Conservation (phyloP, 148 eudicot genomes). For the Amaranthus cruentus region DNA sequence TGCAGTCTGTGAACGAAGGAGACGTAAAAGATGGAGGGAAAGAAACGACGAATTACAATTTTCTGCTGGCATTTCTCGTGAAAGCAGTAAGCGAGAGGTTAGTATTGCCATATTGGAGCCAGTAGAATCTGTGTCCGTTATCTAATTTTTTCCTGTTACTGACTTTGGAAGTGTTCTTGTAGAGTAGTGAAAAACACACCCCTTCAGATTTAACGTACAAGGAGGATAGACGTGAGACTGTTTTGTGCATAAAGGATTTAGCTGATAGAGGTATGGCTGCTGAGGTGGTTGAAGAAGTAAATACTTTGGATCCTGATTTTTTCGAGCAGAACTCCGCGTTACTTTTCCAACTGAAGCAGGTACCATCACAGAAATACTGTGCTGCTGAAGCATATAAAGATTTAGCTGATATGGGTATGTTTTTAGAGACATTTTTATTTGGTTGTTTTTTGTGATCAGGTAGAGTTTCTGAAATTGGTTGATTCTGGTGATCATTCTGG, state of each 20-base stretch:
- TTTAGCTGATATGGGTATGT: not conserved
- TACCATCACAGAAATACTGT: conserved; percentile 9
- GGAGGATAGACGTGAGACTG: conserved; percentile 55
- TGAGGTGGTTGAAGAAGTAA: conserved; percentile 84
- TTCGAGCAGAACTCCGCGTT: conserved; percentile 54
- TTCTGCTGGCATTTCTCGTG: conserved; percentile 30
- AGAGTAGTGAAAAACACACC: conserved; percentile 35
- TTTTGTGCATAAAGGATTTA: conserved; percentile 74
- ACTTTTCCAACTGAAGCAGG: conserved; percentile 95
- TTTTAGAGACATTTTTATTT: not conserved
- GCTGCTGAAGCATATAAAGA: not conserved
- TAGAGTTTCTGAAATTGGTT: conserved; percentile 91
- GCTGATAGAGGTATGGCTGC: conserved; percentile 82
- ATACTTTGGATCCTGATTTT: conserved; percentile 62
- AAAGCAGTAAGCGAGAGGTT: conserved; percentile 38
- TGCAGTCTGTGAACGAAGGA: conserved; percentile 53
- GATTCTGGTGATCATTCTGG: conserved; percentile 62
- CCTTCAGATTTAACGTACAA: conserved; percentile 23
- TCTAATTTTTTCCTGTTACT: not conserved
- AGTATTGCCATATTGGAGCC: conserved; percentile 15
- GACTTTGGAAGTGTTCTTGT: conserved; percentile 10
- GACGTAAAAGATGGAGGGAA: conserved; percentile 88
- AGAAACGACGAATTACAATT: conserved; percentile 48
- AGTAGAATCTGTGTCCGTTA: conserved; percentile 3
- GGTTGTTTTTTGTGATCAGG: conserved; percentile 39